Percentiles rank a stretch among this genome's conserved stretches.
Conservation (phyloP, 257 asterid species). For the Paulownia fortunei region DNA sequence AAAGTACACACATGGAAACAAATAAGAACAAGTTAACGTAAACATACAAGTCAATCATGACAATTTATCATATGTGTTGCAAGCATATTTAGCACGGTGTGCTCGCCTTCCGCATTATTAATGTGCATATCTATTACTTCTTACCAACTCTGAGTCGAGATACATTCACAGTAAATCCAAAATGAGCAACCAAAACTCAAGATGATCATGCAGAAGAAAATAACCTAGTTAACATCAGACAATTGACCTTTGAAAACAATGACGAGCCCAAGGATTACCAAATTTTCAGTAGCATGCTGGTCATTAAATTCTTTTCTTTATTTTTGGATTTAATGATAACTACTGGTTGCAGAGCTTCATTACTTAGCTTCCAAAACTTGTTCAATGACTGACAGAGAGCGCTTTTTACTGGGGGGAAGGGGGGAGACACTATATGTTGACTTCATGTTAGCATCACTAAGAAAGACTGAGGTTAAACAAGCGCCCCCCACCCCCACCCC, state of each 20-base stretch:
- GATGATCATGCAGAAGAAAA: neutral
- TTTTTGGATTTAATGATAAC: neutral
- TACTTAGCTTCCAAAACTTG: neutral
- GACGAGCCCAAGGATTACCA: neutral
- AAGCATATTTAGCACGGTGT: neutral
- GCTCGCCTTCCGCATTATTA: neutral
- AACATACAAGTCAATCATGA: neutral
- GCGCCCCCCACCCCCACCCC: no score
- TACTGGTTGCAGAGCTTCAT: neutral
- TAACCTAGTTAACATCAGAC: neutral
- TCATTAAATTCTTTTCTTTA: neutral
- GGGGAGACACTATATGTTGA: neutral
- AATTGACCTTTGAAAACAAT: neutral
- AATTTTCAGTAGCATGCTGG: neutral
- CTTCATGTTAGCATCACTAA: neutral
- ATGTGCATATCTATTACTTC: neutral
- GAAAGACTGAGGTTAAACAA: no score
- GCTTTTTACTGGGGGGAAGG: neutral
- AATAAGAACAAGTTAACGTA: neutral
- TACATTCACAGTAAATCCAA: neutral
- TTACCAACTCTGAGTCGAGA: neutral
- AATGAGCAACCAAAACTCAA: neutral
- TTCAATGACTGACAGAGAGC: neutral
- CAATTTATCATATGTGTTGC: neutral
- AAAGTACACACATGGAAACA: conserved; percentile 1